phyloP scores from a whole-genome alignment of 495 filamentous ascomycete genomes.

The Neurospora terricola region DNA sequence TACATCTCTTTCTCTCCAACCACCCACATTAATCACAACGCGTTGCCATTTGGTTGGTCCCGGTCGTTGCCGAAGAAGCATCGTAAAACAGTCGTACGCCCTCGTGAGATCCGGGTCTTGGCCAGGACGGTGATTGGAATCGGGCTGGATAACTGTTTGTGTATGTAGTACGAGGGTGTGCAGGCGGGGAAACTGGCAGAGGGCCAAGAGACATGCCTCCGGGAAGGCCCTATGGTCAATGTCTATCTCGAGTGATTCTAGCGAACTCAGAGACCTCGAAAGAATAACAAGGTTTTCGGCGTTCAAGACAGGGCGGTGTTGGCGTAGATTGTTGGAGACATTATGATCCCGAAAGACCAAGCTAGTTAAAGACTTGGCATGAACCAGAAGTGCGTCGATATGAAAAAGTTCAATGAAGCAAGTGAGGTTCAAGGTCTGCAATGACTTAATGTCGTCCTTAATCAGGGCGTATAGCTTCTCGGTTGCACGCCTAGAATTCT shows the following conservation, averaged over 20 bases:
- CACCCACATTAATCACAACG: background rate
- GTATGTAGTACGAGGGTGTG: background rate
- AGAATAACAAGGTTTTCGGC: background rate
- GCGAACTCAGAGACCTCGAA: background rate
- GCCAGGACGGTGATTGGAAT: background rate
- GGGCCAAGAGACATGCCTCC: background rate
- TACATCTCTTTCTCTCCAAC: background rate
- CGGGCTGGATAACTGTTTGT: background rate
- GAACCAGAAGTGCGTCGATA: constrained; percentile 1
- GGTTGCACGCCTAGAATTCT: constrained; percentile 12
- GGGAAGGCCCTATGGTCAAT: background rate
- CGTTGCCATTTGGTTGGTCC: background rate
- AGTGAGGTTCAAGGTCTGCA: background rate
- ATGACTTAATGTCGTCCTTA: constrained; percentile 7
- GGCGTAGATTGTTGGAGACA: background rate
- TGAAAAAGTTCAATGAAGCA: background rate
- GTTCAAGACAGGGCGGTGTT: background rate
- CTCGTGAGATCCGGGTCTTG: background rate
- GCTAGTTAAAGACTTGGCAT: background rate
- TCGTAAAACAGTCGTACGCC: background rate
- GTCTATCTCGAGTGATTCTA: background rate
- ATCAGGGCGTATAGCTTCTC: constrained; percentile 11
- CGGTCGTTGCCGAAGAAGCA: background rate
- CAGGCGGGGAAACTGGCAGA: background rate
- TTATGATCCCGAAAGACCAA: background rate